Evolutionary conservation across 768 basidiomycete species (phyloP), one percentile per base, ranked within the genome.

Genomic region (Pleurotus platypus): DNA sequence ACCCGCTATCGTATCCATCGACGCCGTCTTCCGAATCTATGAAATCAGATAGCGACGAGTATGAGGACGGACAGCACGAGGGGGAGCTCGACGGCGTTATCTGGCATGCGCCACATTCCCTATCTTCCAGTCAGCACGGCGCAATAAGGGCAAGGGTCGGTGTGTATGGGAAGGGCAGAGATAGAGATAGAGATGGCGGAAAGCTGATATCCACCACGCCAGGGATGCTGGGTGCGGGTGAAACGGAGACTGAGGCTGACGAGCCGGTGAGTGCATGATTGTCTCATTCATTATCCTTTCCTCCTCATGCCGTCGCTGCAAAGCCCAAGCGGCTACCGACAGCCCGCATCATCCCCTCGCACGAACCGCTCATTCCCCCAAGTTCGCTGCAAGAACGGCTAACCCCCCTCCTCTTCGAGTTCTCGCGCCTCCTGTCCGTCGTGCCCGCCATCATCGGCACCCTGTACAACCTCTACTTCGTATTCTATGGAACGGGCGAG

Each of bases 241-340:
- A 90, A 70, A 90, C 89, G 0, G 89, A 91, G 66, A 90, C 89
- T 0, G 89, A 91, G 65, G 76, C 81, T 11, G 89, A 90, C 62
- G 89, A 90, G 63, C 84, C 84, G 37, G 89, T 90, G 66, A 73
- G 87, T 72, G n/a, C 46, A 45, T 16, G 12, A 45, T 30, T 30
- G 26, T 46, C 22, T 55, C 5, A 43, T 38, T 49, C 18, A 50
- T 30, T 43, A 42, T 27, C 20, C 47, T 18, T 58, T 56, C 54
- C 12, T 40, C 24, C 40, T 30, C n/a, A 46, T 30, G 13, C 24
- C 12, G 30, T 11, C 35, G 43, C 11, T 35, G 57, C 56, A 15
- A 59, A 88, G 88, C 79, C 84, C 38, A 77, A 75, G 26, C 84
- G 82, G 62, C 78, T 91, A 38, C 89, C 89, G 8, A 91, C 87